Percentiles rank a stretch among this genome's conserved stretches.
Evolutionary conservation across 768 basidiomycete species (phyloP).

Genomic region (Leccinum subgranulosum): DNA sequence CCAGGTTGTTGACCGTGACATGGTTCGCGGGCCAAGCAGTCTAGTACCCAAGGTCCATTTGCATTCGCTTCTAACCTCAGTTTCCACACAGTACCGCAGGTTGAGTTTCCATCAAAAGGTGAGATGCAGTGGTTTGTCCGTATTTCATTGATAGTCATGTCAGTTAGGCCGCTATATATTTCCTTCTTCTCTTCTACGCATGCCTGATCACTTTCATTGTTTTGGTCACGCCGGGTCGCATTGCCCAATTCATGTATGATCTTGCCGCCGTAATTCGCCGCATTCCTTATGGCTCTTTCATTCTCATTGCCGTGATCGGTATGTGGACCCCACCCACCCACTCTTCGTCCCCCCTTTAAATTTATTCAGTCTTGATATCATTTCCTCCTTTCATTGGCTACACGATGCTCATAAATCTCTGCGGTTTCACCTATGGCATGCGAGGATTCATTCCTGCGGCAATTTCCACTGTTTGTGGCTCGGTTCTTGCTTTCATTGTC

Average conservation of each 20-base stretch:
- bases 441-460: slow-evolving; percentile 69
- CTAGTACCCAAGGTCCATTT: slow-evolving; percentile 20
- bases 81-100: slow-evolving; percentile 43
- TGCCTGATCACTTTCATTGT: slow-evolving; percentile 41
- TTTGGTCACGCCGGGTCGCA: slow-evolving; percentile 58
- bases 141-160: slow-evolving; percentile 11
- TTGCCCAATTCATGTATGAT: slow-evolving; percentile 72
- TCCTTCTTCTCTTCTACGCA: slow-evolving; percentile 55
- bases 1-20: background rate
- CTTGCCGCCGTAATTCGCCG: slow-evolving; percentile 57
- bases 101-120: slow-evolving; percentile 59
- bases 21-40: background rate
- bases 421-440: slow-evolving; percentile 83
- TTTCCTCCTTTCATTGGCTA: slow-evolving; percentile 34
- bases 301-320: slow-evolving; percentile 53
- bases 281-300: slow-evolving; percentile 59
- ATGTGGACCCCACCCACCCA: slow-evolving; percentile 46
- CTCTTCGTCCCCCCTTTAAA: slow-evolving; percentile 41
- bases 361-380: slow-evolving; percentile 23
- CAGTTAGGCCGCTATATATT: slow-evolving; percentile 51
- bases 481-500: slow-evolving; percentile 56
- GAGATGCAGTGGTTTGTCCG: background rate
- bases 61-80: slow-evolving; percentile 20
- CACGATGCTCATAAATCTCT: slow-evolving; percentile 47
- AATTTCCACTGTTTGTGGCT: slow-evolving; percentile 59